Base-by-base conservation (phyloP, 1,284 basidiomycete species). In the Phlebopus sp. region DNA sequence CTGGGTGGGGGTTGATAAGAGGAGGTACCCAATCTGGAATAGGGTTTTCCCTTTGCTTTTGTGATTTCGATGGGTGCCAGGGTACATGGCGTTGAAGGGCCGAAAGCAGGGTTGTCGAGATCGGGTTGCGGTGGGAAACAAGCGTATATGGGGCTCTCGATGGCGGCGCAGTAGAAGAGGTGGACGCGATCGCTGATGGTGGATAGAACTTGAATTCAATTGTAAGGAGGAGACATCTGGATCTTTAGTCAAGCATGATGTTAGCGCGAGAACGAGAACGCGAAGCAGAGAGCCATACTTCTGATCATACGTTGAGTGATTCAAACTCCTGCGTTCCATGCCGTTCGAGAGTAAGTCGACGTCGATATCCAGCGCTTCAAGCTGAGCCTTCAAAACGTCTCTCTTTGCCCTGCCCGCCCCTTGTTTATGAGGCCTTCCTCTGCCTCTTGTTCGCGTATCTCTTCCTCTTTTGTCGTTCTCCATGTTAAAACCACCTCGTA, bases 261-360 rank as follows among this genome's bases (percentile, higher is more conserved):
- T 30, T 18, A 43, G 14, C 34, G 45, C 13, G 27, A 27, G 30
- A 21, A 30, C 14, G 44, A 29, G 38, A 49, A 49, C 45, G 46
- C 34, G 47, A 40, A 59, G 49, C 46, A 48, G 52, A 49, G 41
- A 56, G 31, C 75, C 81, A 63, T 67, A 92, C 92, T 79, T 90
- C 60, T 74, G 72, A 69, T 92, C 86, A 81, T 87, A 92, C 36
- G 74, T 77, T 8, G 89, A 91, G 64, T 90, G 86, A 64, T 92
- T 94, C 47, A 77, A 57, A 55, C 76, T 82, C 53, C 83, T 73
- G 53, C 81, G 73, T 58, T 86, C 84, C 92, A 95, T 95, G n/a
- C 91, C 92, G 29, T 76, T 66, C 0, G 91, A 82, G 41, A 94
- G 74, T 47, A 90, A 59, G 37, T 90, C 86, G 63, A 93, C 76